Percentiles rank a stretch among this genome's conserved stretches.
Conservation (phyloP, 2,329 filamentous ascomycete species). For the Fusarium beomiforme region DNA sequence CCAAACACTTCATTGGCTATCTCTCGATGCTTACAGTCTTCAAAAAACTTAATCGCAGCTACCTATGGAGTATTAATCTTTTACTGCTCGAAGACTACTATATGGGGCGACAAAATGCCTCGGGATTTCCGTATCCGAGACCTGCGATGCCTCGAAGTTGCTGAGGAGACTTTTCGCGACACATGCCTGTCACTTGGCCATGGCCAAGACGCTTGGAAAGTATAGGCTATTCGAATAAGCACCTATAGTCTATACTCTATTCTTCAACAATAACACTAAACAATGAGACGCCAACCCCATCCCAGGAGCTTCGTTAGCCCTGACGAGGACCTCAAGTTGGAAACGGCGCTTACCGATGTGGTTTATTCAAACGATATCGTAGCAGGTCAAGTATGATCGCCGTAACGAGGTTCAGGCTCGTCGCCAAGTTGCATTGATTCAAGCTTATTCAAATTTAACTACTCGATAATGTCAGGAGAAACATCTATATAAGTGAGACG, state of each 20-base stretch:
- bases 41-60: background rate
- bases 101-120: conserved; percentile 1
- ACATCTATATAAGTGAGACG: conserved; percentile 38
- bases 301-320: background rate
- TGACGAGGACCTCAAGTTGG: background rate
- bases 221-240: conserved; percentile 1
- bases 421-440: conserved; percentile 17
- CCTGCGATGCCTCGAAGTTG: conserved; percentile 14
- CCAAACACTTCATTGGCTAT: background rate
- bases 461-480: background rate
- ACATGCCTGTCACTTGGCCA: conserved; percentile 15
- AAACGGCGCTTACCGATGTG: conserved; percentile 17
- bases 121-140: conserved; percentile 43
- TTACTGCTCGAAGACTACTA: background rate
- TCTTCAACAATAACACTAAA: background rate
- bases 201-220: conserved; percentile 1
- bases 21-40: background rate
- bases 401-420: conserved; percentile 1
- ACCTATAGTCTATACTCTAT: background rate
- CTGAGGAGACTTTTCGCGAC: conserved; percentile 13
- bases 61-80: background rate
- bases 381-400: conserved; percentile 33
- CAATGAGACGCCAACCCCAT: conserved; percentile 1
- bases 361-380: conserved; percentile 9
- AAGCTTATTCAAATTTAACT: conserved; percentile 33